Evolutionary conservation across 169 alveolate genomes (phyloP).

Genomic region (Plasmodium gallinaceum): DNA sequence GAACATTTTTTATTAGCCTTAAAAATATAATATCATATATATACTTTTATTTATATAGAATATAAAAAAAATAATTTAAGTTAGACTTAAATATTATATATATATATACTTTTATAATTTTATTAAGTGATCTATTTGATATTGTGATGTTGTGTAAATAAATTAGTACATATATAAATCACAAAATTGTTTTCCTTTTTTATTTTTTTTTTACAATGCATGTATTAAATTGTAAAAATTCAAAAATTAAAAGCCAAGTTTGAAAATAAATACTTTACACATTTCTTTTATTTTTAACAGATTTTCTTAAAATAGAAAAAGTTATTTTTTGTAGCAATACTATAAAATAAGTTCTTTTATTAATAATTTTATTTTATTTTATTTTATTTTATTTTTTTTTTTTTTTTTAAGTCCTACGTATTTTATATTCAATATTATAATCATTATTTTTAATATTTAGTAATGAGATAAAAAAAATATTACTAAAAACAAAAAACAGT

Average conservation of each 20-base stretch:
- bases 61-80: neutral
- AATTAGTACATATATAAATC: neutral
- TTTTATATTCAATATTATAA: neutral
- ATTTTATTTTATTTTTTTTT: neutral
- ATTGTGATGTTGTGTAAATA: neutral
- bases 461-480: neutral
- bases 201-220: neutral
- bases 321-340: neutral
- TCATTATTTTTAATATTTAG: neutral
- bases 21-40: neutral
- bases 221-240: conserved; percentile 11
- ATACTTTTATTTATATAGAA: neutral
- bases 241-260: neutral
- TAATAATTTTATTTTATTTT: neutral
- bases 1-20: neutral
- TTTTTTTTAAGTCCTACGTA: neutral
- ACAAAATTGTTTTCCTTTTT: neutral
- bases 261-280: neutral
- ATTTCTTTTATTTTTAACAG: neutral
- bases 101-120: neutral
- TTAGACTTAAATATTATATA: neutral
- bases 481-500: conserved; percentile 16
- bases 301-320: neutral
- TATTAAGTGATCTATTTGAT: neutral
- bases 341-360: neutral